Base-by-base conservation (phyloP, 768 basidiomycete species). In the Phlegmacium glaucopus region DNA sequence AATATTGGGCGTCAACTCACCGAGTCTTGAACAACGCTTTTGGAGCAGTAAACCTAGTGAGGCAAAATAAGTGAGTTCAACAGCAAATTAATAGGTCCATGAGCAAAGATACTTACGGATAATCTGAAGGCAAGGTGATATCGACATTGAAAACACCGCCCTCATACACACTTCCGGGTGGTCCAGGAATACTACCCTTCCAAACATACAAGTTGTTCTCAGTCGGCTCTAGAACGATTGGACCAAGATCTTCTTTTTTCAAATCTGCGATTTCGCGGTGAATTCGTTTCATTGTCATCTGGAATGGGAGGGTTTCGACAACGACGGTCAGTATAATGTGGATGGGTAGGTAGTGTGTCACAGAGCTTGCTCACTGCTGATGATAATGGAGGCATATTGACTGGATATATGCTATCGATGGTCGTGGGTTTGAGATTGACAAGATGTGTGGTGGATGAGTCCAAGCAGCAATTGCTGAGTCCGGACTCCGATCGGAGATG, bases 151-250 rank as follows among this genome's bases (percentile, higher is more conserved):
- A 92, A 12, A 84, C 64, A 1, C 89, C 90, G 0, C 86, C 85
- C 58, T 91, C 89, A 55, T 92, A 93, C 0, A 84, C 75, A 50
- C 87, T 90, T 13, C 87, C 90, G 56, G 87, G 78, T 1, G 90
- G 90, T 0, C 90, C 90, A 7, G 89, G 90, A 45, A 93, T 82
- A 35, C 79, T 76, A 6, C 83, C 90, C 45, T 72, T 78, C 90
- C 90, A 93, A 22, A 77, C 57, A 61, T 83, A 85, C 45, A 91
- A 65, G 56, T 79, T 78, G 51, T 82, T 78, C 42, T 78, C 79
- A 11, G 76, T 68, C 4, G 90, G 90, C 26, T 74, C 71, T 15
- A 93, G 78, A 0, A 74, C 75, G 52, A 92, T 91, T 22, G 68
- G 56, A 6, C 90, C 90, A 29, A 90, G 69, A 63, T 93, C 90